Base-by-base conservation (phyloP, 495 filamentous ascomycete species). In the Aspergillus diversus region DNA sequence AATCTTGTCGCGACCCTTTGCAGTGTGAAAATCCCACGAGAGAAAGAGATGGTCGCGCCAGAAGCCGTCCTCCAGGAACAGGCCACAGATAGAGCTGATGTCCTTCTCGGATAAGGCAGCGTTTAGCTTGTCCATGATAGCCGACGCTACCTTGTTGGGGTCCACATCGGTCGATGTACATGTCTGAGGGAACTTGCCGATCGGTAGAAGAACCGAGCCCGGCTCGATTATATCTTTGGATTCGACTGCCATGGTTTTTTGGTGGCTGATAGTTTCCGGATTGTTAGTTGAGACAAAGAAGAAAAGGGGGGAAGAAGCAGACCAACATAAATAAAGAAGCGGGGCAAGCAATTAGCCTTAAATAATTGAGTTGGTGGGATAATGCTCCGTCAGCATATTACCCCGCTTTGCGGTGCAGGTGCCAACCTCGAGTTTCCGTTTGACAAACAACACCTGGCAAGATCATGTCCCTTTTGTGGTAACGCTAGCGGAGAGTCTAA, bases 141-240 rank as follows among this genome's bases (percentile, higher is more conserved):
- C 58, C 0, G 67, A 63, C 4, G 86, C 83, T 47, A 87, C 73
- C 13, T 64, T 57, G 31, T 73, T 64, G 11, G 83, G 76, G 70
- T 90, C 79, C 27, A 79, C 69, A 8, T 75, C 64, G 43, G 72
- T 67, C 3, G 66, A 62, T 4, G 66, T 59, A 54, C 59, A 67
- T 6, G 75, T 73, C 51, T 55, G 31, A n/a, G 77, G 77, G 49
- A 79, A 73, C 34, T 65, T 59, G 5, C 75, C 77, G 3, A 74
- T 52, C 4, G 78, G 72, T 55, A 86, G 74, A 59, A 85, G 83
- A 67, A 78, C 63, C 5, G 87, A 90, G 35, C 88, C 88, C 2
- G 86, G 82, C 63, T 85, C 87, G 39, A 82, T 70, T 49, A 84
- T 80, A 57, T 88, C 78, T 66, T 79, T 77, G 21, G 86, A 86